Evolutionary conservation across 306 rosid species (phyloP).

Genomic region (Malus asiatica): DNA sequence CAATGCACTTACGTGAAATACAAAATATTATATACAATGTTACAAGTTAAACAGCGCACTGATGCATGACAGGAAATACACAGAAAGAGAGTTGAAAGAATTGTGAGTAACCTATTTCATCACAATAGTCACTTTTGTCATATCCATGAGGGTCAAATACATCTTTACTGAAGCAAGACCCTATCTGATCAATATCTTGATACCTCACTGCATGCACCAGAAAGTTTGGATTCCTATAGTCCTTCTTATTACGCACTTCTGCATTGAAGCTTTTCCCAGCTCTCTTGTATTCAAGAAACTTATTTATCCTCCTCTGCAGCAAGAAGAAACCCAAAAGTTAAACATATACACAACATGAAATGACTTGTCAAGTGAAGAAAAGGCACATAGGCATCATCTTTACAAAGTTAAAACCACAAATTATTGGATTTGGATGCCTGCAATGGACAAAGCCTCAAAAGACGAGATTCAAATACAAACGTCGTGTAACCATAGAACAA

Average conservation of each 20-base stretch:
- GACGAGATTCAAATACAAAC: not conserved
- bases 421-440: not conserved
- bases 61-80: not conserved
- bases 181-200: slow-evolving; percentile 90
- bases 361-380: not conserved
- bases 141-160: slow-evolving; percentile 97
- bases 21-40: not conserved
- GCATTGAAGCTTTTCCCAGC: slow-evolving; percentile 92
- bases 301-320: slow-evolving; percentile 77
- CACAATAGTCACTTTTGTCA: slow-evolving; percentile 74
- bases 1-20: not conserved
- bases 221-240: slow-evolving; percentile 92
- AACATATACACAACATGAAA: not conserved
- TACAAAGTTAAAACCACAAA: not conserved
- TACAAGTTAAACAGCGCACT: not conserved
- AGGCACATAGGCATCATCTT: not conserved
- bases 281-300: slow-evolving; percentile 77
- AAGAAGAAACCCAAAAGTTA: not conserved
- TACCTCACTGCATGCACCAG: slow-evolving; percentile 89
- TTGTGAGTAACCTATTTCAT: slow-evolving; percentile 63
- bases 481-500: not conserved
- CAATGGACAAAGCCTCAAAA: not conserved
- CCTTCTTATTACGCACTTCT: slow-evolving; percentile 91
- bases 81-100: slow-evolving; percentile 13
- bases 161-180: slow-evolving; percentile 95